Conservation (phyloP, 208 protist genomes). For the Sergeia podlipaevii region DNA sequence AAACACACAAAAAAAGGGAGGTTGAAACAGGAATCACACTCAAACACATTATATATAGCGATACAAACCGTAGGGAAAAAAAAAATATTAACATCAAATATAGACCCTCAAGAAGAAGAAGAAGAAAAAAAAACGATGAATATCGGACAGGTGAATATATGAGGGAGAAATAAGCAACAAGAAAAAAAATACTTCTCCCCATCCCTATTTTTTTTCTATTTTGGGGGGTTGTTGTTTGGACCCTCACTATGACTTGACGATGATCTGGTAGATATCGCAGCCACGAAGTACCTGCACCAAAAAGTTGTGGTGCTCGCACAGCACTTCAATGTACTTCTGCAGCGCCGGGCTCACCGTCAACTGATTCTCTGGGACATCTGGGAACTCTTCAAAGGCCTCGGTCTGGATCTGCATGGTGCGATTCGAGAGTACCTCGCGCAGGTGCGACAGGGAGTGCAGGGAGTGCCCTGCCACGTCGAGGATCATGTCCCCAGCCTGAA, state of each 20-base stretch:
- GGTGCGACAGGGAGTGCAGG: conserved; percentile 81
- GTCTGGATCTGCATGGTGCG: conserved; percentile 80
- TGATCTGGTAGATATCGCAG: conserved; percentile 87
- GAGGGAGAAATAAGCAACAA: conserved; percentile 3
- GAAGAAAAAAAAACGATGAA: background rate
- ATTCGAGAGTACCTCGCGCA: conserved; percentile 75
- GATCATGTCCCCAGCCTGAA: conserved; percentile 88
- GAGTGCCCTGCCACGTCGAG: conserved; percentile 78
- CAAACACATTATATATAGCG: background rate
- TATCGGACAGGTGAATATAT: background rate
- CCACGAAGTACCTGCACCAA: conserved; percentile 81
- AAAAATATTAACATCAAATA: background rate
- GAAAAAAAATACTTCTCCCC: conserved; percentile 4
- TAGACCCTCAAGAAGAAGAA: background rate
- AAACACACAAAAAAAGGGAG: background rate
- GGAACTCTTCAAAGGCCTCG: conserved; percentile 76
- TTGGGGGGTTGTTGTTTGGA: background rate
- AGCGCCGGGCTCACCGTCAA: conserved; percentile 67
- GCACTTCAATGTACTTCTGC: conserved; percentile 82
- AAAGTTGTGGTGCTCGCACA: conserved; percentile 90
- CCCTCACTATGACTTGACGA: conserved; percentile 62
- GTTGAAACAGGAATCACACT: background rate
- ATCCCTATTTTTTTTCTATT: conserved; percentile 10
- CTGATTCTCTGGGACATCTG: conserved; percentile 46
- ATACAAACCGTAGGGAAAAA: background rate